Conservation (phyloP, 108 stramenopile species). For the Fragilariopsis cylindrus region DNA sequence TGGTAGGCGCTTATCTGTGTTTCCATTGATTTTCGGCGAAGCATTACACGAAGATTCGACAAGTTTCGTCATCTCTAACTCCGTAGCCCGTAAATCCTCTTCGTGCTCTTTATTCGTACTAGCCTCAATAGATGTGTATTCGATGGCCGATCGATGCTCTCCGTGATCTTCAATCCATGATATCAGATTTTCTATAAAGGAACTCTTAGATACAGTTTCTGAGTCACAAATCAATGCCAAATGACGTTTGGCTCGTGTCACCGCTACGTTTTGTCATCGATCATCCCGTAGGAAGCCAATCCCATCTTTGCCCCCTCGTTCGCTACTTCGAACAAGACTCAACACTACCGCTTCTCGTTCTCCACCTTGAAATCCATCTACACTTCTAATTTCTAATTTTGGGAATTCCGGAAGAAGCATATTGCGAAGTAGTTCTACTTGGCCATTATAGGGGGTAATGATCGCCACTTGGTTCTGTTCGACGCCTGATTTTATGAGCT, state of each 20-base stretch:
- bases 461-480: conserved; percentile 85
- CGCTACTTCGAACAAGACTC: conserved; percentile 92
- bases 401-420: conserved; percentile 61
- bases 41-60: conserved; percentile 15
- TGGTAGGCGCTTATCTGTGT: neutral
- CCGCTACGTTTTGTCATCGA: conserved; percentile 96
- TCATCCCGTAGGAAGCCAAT: conserved; percentile 96
- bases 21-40: neutral
- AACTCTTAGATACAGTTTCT: conserved; percentile 78
- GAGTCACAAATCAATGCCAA: conserved; percentile 77
- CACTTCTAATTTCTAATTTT: conserved; percentile 88
- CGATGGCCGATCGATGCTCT: conserved; percentile 69
- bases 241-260: conserved; percentile 93
- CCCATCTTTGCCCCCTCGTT: conserved; percentile 51
- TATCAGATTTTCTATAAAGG: conserved; percentile 67
- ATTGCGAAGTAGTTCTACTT: conserved; percentile 83
- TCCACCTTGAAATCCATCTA: conserved; percentile 99
- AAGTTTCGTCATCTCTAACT: conserved; percentile 33
- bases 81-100: conserved; percentile 38
- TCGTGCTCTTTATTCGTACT: conserved; percentile 9
- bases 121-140: conserved; percentile 33
- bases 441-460: conserved; percentile 99
- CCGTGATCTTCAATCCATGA: conserved; percentile 83
- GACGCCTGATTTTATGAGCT: conserved; percentile 70
- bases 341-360: conserved; percentile 97